Evolutionary conservation across 352 stramenopile genomes (phyloP), one percentile per base, ranked within the genome.

Genomic region (Globisporangium perplexum): DNA sequence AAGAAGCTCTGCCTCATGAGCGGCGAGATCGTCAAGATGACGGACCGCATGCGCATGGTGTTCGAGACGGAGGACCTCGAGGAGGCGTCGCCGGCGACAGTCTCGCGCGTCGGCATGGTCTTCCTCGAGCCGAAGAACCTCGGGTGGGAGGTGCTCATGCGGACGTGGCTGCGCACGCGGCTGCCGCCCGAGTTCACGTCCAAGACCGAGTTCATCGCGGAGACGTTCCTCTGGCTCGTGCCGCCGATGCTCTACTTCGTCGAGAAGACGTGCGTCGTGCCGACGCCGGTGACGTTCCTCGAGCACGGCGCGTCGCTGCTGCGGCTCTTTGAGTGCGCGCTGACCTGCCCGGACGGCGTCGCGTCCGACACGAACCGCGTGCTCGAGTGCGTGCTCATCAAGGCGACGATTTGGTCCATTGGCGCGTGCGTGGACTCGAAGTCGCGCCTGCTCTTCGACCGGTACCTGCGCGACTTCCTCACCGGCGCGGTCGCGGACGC

Each of bases 11-110:
- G 91, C 43, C 65, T 98, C 7, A 97, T 97, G 88, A 95, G 81
- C 49, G 92, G 92, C 7, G 92, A 98, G 62, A 97, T 97, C 61
- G 92, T 98, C 26, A 95, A 93, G 24, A 98, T 98, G 92, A 96
- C 83, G 8, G 86, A 96, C 18, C 71, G 81, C 8, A 98, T 98
- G 91, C 85, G 79, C n/a, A 97, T 98, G 86, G 96, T 98, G 63
- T 98, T 98, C 57, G 92, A 98, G 62, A 93, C 90, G 0, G 93
- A 97, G 59, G 90, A 98, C 49, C 70, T 98, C 0, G 81, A 91
- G 53, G 82, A 91, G 36, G 86, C 86, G 1, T 93, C 79, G 0
- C 85, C 83, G 7, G 92, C 92, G 15, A 98, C 92, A 0, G 91
- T 98, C 28, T 97, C 87, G 31, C 81, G 92, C 22, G 92, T 95